phyloP scores from a whole-genome alignment of 2,329 filamentous ascomycete species.

The Penicillium sp. region DNA sequence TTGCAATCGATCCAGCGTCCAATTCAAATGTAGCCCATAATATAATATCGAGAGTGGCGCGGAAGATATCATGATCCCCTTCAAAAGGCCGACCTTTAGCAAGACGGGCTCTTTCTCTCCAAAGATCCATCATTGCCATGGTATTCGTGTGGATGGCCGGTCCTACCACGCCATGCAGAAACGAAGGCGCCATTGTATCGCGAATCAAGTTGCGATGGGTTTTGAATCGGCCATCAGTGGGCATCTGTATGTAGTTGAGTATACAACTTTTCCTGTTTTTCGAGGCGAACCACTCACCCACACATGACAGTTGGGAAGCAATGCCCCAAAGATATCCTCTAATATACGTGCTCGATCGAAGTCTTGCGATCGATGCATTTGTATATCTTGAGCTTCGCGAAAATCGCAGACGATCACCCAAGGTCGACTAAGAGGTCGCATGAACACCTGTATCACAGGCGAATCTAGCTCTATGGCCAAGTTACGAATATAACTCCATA shows the following conservation, averaged over 20 bases:
- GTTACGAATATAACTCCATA: too few species aligned
- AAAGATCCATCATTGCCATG: too few species aligned
- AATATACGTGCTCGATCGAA: not conserved
- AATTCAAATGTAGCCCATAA: not conserved
- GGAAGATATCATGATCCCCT: slow-evolving; percentile 39
- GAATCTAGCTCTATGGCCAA: too few species aligned
- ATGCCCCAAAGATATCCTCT: not conserved
- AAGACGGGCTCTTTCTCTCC: slow-evolving; percentile 33
- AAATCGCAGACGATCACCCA: slow-evolving; percentile 45
- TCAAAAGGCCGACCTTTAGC: slow-evolving; percentile 38
- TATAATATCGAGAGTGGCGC: slow-evolving; percentile 32
- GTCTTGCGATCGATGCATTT: slow-evolving; percentile 3
- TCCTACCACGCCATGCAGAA: too few species aligned
- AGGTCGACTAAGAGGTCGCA: slow-evolving; percentile 40
- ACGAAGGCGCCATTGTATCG: slow-evolving; percentile 32
- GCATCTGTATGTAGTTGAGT: too few species aligned
- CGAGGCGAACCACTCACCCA: too few species aligned
- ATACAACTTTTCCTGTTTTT: too few species aligned
- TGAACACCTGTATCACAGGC: not conserved
- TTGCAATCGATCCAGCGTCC: not conserved
- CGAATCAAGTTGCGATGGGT: slow-evolving; percentile 29
- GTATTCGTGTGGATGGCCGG: too few species aligned
- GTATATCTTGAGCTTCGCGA: slow-evolving; percentile 23
- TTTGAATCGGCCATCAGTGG: too few species aligned
- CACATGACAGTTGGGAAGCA: too few species aligned